Evolutionary conservation across 140 eudicot genomes (phyloP).

Genomic region (Oenanthe javanica): DNA sequence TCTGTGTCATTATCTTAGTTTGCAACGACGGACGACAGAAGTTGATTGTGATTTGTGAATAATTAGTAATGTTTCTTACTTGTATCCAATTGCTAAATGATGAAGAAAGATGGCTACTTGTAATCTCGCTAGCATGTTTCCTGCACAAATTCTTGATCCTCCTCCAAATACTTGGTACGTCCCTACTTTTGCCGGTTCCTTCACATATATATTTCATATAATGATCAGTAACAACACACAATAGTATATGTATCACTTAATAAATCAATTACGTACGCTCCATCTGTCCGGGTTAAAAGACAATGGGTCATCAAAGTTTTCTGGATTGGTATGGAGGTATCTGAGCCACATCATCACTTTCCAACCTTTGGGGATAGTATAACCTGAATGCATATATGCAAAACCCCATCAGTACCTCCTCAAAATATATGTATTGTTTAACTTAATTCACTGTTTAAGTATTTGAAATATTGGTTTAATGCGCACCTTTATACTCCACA

Average conservation of each 20-base stretch:
- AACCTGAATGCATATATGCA: constrained; percentile 19
- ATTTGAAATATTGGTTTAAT: background rate
- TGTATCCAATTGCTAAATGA: constrained; percentile 34
- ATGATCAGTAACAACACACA: no score
- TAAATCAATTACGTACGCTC: constrained; percentile 17
- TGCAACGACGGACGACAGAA: background rate
- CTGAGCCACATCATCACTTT: constrained; percentile 39
- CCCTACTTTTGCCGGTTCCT: constrained; percentile 29
- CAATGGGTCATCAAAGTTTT: constrained; percentile 35
- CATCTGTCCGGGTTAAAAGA: constrained; percentile 46
- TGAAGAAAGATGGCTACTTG: constrained; percentile 36
- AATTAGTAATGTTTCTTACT: constrained; percentile 11
- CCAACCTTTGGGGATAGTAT: constrained; percentile 43
- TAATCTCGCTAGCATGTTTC: constrained; percentile 37
- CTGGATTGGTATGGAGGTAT: constrained; percentile 37
- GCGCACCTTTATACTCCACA: constrained; percentile 16
- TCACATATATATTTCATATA: background rate
- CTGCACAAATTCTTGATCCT: constrained; percentile 37
- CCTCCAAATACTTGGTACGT: constrained; percentile 34
- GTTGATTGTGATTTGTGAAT: background rate
- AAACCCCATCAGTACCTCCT: background rate
- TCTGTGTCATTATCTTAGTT: background rate
- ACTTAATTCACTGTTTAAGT: no score
- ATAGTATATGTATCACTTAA: no score
- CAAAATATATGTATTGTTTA: background rate